Evolutionary conservation across 495 filamentous ascomycete species (phyloP), one percentile per base, ranked within the genome.

Genomic region (Aspergillus wentii): DNA sequence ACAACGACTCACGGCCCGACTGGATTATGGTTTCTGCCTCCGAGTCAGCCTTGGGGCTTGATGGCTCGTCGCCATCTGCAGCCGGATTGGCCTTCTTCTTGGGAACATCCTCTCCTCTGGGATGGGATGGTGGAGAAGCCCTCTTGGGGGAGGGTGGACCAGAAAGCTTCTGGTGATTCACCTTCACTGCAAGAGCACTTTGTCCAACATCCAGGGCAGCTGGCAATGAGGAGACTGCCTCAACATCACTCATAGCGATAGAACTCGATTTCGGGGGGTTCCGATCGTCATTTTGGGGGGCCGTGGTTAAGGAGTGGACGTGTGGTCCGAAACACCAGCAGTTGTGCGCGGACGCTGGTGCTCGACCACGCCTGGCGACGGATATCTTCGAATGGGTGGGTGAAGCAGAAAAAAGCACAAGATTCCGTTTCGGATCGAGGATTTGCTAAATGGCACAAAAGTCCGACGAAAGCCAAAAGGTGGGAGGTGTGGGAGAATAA

Each of bases 21-120:
- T 87, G 68, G 30, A 88, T 82, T 42, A 88, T 85, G 5, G 85
- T 90, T 62, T 88, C 84, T 40, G 85, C 84, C 57, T 90, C 85
- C 9, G 84, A 88, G 53, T 88, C 83, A 35, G 65, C 68, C 56
- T 59, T 69, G 40, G 65, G 61, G 39, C 67, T 68, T 14, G 50
- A 45, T 10, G 59, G 58, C 20, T 57, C 59, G 34, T 66, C 52
- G 31, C 45, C 52, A n/a, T 62, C 53, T 21, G 41, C 49, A 40
- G 48, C 56, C 41, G 36, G 47, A 28, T 43, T 50, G 47, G 49
- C 45, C 44, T 42, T 46, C 46, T 52, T 49, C 19, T 40, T 33
- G 17, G 40, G 49, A 46, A 47, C 47, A 41, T 48, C 48, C 17
- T 51, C 44, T 43, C 38, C 41, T 34, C 35, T 49, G 30, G 49